Base-by-base conservation (phyloP, 306 rosid genomes). In the Mimosa pudica region DNA sequence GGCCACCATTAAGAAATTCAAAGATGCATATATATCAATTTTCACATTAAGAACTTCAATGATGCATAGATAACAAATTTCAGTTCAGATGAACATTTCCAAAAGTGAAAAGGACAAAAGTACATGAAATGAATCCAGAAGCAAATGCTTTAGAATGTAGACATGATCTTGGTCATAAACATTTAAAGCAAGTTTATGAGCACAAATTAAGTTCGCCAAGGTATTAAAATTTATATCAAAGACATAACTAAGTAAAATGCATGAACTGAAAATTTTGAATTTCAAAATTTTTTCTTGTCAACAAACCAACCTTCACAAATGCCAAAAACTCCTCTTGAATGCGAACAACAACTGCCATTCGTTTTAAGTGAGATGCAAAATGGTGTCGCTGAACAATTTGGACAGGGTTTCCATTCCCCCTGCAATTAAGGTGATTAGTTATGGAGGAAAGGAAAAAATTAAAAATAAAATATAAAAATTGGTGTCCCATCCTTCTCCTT, bases 301-400 rank as follows among this genome's bases (percentile, higher is more conserved):
- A 77, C n/a, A 12, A 76, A 68, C 86, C 65, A 57, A 95, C 99
- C 99, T 95, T 95, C 84, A 95, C 97, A 88, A 95, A 95, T 80
- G 98, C 88, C 2, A 90, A 88, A 91, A 91, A 95, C 41, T 85
- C 92, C 77, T 95, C 99, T 82, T 93, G 92, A 84, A 91, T 88
- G 83, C 97, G 98, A 79, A 95, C 99, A 84, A 95, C 82, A 78
- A 89, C 99, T 62, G 99, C 92, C 99, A 95, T 95, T 82, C 99
- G 88, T 86, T 95, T 95, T 82, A 95, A 87, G 75, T 95, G 85
- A 79, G 99, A 95, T 44, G 99, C 96, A 82, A 95, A 95, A 87
- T 95, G 99, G 86, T 91, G 90, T 74, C 99, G 90, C 84, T 93
- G 99, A 84, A 95, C 89, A 89, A 95, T 95, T 88, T 90, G 99